Base-by-base conservation (phyloP, 1,139 yeast species). In the Ogataea hybrid region DNA sequence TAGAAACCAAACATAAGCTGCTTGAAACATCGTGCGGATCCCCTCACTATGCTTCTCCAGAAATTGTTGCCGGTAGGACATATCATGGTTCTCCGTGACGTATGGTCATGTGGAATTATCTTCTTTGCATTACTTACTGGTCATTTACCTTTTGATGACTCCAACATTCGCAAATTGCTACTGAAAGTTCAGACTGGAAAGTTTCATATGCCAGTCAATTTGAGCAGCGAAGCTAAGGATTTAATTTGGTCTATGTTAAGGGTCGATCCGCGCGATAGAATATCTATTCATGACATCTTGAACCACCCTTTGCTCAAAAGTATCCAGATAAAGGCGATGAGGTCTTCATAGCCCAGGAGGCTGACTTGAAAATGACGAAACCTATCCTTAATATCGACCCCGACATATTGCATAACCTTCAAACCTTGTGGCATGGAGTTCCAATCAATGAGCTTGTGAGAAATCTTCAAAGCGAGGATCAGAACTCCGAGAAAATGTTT, bases 1-100 rank as follows among this genome's bases (percentile, higher is more conserved):
- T 84, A 50, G 90, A 84, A 62, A 74, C 83, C 48, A 80, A 81
- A 44, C 85, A 83, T 33, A 80, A 78, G 61, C 65, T 84, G 44
- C 67, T 84, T 42, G 89, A 83, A 60, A 84, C 95, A 8, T 78
- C 86, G 11, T 84, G 95, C 68, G 95, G 94, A 3, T 81, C 89
- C 29, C 94, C 95, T 16, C 95, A 84, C 64, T 84, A 84, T 61
- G 94, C 94, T 10, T 87, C 94, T 6, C 95, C 95, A 1, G 95
- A 84, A 66, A 84, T 84, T 50, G 90, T 84, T 25, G 75, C 82
- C 56, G 92, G 94, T n/a, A 75, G 77, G 54, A 78, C 78, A 48
- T 84, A 84, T 59, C 88, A 84, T 61, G 95, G 95, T 25, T 82
- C 85, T 33, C 89, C 89, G 88, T 46, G 95, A 84, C 63, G 82